Base-by-base conservation (phyloP, 768 basidiomycete species). In the Favolaschia claudopus region DNA sequence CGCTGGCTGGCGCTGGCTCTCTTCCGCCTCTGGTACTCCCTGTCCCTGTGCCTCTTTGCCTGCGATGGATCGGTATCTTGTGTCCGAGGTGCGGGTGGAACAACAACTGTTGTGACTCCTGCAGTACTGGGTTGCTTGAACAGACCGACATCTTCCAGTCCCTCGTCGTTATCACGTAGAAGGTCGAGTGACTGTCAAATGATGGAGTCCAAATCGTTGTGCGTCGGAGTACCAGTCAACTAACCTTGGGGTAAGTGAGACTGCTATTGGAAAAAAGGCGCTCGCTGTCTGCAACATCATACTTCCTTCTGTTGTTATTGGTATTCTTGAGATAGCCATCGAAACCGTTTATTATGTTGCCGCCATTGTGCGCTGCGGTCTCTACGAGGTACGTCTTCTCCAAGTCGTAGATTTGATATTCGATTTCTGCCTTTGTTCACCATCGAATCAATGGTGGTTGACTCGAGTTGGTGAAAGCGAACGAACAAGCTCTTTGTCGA, bases 281-380 rank as follows among this genome's bases (percentile, higher is more conserved):
- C 68, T 95, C 93, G 13, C 82, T 76, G 55, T 94, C 93, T 60
- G 82, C 85, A 55, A 92, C 83, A 63, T 94, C 92, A 63, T 88
- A 85, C 68, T 87, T 88, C 69, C 89, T 82, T 66, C 91, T 79
- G 7, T 82, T 85, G 9, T 82, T 79, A 1, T 82, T 83, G 57
- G 88, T 89, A 65, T 88, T 88, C 74, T 94, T 95, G 56, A 94
- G 83, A 69, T 93, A 95, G 37, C 88, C 87, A 52, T 94, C 93
- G 63, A 94, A 94, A 5, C 93, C 93, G 66, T 89, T 89, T 33
- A 95, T 89, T 50, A 95, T 93, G 65, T 95, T 94, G 28, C 93
- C 93, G 17, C 92, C 91, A 65, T 85, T 88, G 60, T 89, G 88
- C 0, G 79, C 78, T 1, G 88, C 85, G 1, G 93, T 93, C 49